Evolutionary conservation across 176 grass and related monocot species (phyloP).

Genomic region (Luzula sylvatica): DNA sequence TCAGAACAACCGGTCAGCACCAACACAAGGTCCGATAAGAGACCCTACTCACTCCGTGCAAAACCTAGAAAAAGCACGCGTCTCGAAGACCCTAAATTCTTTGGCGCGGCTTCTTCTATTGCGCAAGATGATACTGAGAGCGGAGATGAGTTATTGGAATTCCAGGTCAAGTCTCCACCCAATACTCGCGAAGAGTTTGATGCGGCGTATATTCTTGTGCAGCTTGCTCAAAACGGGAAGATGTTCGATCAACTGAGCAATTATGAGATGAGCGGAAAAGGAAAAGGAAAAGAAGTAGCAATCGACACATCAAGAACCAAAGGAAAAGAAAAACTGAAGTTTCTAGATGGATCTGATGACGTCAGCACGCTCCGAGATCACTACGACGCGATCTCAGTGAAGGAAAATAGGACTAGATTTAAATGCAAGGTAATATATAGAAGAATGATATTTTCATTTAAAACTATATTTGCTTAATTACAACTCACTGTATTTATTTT

Average conservation of each 20-base stretch:
- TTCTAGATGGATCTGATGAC: too few species aligned
- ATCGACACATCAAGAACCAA: neutral
- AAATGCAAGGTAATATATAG: too few species aligned
- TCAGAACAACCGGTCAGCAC: conserved; percentile 12
- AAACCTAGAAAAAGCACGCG: conserved; percentile 47
- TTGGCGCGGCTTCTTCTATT: conserved; percentile 28
- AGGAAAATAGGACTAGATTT: too few species aligned
- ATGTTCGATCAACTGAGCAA: neutral
- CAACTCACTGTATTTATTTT: too few species aligned
- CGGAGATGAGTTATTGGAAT: conserved; percentile 37
- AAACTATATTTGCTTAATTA: too few species aligned
- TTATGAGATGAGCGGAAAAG: neutral
- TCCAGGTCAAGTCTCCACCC: conserved; percentile 54
- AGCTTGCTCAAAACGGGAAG: conserved; percentile 49
- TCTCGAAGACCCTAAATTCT: conserved; percentile 45
- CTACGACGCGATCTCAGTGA: too few species aligned
- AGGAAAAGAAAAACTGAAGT: too few species aligned
- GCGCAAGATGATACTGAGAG: conserved; percentile 20
- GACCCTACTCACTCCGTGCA: conserved; percentile 35
- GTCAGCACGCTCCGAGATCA: too few species aligned
- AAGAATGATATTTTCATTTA: too few species aligned
- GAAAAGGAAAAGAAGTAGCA: neutral
- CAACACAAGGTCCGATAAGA: conserved; percentile 9
- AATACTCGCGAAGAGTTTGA: conserved; percentile 47
- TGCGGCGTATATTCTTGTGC: conserved; percentile 50